phyloP scores from a whole-genome alignment of 2,329 filamentous ascomycete species.

The Penicillium rolfsii region DNA sequence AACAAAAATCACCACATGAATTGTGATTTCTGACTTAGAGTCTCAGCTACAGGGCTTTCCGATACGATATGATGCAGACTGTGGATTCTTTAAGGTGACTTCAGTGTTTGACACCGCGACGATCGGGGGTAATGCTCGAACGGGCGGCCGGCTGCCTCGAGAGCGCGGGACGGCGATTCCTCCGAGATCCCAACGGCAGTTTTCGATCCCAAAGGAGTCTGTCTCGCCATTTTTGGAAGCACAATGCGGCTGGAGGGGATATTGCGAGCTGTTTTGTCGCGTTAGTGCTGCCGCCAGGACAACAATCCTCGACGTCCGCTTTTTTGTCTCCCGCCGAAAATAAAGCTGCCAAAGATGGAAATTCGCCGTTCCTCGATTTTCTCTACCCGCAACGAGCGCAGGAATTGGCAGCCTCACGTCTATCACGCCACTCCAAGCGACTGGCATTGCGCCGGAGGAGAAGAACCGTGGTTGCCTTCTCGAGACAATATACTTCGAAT shows the following conservation, averaged over 20 bases:
- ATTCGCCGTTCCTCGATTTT: conserved; percentile 42
- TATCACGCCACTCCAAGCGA: conserved; percentile 30
- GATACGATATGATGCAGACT: conserved; percentile 35
- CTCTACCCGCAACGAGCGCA: conserved; percentile 43
- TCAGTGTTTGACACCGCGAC: conserved; percentile 33
- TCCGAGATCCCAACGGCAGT: conserved; percentile 45
- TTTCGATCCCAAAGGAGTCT: conserved; percentile 43
- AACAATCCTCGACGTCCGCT: conserved; percentile 24
- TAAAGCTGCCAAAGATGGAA: conserved; percentile 23
- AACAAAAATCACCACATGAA: conserved; percentile 3
- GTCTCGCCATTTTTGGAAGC: conserved; percentile 42
- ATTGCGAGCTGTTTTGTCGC: conserved; percentile 40
- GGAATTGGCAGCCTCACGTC: conserved; percentile 26
- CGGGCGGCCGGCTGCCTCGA: conserved; percentile 55
- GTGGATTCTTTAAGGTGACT: conserved; percentile 29
- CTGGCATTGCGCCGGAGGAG: conserved; percentile 34
- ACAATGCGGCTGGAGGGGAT: conserved; percentile 35
- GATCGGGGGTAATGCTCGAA: conserved; percentile 55
- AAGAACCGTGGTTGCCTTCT: conserved; percentile 24
- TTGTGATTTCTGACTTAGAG: conserved; percentile 6
- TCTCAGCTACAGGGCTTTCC: neutral
- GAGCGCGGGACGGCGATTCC: conserved; percentile 52
- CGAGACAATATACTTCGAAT: conserved; percentile 35
- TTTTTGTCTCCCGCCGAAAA: conserved; percentile 15
- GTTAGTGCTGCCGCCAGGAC: conserved; percentile 31